Percentiles rank a stretch among this genome's conserved stretches.
Evolutionary conservation across 768 basidiomycete species (phyloP).

Genomic region (Termitomyces sp.): DNA sequence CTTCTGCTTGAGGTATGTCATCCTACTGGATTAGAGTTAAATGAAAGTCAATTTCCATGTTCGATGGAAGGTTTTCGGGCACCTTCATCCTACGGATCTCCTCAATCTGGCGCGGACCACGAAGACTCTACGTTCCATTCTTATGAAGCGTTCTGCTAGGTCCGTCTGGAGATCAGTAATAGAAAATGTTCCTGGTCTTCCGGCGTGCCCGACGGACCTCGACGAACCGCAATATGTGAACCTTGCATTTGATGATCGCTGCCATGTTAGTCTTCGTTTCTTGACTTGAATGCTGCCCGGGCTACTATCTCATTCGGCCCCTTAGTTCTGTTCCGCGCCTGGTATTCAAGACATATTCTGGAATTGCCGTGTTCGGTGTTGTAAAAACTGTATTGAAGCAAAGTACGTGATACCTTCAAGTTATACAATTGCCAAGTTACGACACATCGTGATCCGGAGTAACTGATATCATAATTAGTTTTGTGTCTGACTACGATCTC

Average conservation of each 20-base stretch:
- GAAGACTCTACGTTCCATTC: conserved; percentile 32
- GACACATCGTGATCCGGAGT: not conserved
- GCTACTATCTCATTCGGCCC: not conserved
- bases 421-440: not conserved
- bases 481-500: conserved; percentile 14
- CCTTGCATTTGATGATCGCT: conserved; percentile 38
- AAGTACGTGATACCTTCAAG: conserved; percentile 6
- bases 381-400: conserved; percentile 17
- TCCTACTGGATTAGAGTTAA: not conserved
- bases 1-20: conserved; percentile 26
- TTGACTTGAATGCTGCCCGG: not conserved
- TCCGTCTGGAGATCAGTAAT: conserved; percentile 34
- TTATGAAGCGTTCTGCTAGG: conserved; percentile 27
- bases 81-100: conserved; percentile 39
- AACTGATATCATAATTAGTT: conserved; percentile 4
- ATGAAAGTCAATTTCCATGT: not conserved
- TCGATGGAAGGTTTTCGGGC: conserved; percentile 33
- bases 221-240: conserved; percentile 38
- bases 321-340: conserved; percentile 17
- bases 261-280: conserved; percentile 31
- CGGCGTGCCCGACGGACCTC: conserved; percentile 38
- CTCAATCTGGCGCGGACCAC: conserved; percentile 39
- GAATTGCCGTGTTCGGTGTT: conserved; percentile 20
- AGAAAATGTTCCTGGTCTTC: conserved; percentile 28
- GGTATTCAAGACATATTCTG: conserved; percentile 18